phyloP scores from a whole-genome alignment of 352 stramenopile species.

The Phytophthora syringae region DNA sequence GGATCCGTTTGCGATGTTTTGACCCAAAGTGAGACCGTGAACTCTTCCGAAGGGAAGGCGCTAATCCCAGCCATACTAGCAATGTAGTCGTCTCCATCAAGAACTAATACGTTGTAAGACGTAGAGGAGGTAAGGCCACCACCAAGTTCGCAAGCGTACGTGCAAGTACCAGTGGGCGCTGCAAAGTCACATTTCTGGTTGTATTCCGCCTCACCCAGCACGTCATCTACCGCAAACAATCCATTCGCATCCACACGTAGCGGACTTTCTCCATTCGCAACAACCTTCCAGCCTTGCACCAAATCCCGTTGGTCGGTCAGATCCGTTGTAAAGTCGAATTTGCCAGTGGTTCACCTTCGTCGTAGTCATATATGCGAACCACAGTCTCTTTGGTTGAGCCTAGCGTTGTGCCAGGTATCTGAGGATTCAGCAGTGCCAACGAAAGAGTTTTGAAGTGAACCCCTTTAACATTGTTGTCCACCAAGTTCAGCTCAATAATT shows the following conservation, averaged over 20 bases:
- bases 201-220: slow-evolving; percentile 70
- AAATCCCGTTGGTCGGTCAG: slow-evolving; percentile 14
- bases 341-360: slow-evolving; percentile 38
- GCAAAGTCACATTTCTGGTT: slow-evolving; percentile 70
- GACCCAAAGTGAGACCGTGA: slow-evolving; percentile 73
- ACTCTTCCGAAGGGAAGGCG: slow-evolving; percentile 48
- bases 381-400: slow-evolving; percentile 40
- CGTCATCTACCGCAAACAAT: slow-evolving; percentile 61
- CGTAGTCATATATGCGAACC: slow-evolving; percentile 73
- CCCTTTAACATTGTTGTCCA: slow-evolving; percentile 53
- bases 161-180: slow-evolving; percentile 55
- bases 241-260: slow-evolving; percentile 62
- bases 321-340: slow-evolving; percentile 28
- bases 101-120: slow-evolving; percentile 42
- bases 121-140: slow-evolving; percentile 31
- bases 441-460: slow-evolving; percentile 64
- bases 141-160: slow-evolving; percentile 59
- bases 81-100: slow-evolving; percentile 50
- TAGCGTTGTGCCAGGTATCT: slow-evolving; percentile 31
- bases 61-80: slow-evolving; percentile 39
- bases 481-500: slow-evolving; percentile 53
- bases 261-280: slow-evolving; percentile 52
- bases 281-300: slow-evolving; percentile 54
- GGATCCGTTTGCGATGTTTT: slow-evolving; percentile 44
- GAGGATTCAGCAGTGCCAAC: slow-evolving; percentile 40